Percentiles rank a stretch among this genome's conserved stretches.
Evolutionary conservation across 495 filamentous ascomycete genomes (phyloP).

Genomic region (Letharia columbiana): DNA sequence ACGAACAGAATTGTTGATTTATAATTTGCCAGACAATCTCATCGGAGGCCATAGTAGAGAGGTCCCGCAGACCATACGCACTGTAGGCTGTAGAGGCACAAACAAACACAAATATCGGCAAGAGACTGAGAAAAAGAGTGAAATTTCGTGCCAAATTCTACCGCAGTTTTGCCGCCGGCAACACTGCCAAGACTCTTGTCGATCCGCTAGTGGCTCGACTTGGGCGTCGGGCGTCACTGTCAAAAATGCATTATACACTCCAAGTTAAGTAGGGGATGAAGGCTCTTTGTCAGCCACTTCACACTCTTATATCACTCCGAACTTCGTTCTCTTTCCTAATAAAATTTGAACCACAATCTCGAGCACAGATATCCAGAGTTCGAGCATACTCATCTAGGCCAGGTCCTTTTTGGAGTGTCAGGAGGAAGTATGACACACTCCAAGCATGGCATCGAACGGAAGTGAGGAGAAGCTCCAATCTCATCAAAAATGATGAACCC

Average conservation of each 20-base stretch:
- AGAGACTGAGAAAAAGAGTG: too few relatives aligned
- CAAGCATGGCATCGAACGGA: not conserved
- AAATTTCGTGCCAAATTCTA: not conserved
- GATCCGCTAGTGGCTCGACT: not conserved
- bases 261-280: not conserved
- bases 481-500: slow-evolving; percentile 16
- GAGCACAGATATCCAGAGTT: not conserved
- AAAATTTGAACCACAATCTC: not conserved
- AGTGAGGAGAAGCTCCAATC: not conserved
- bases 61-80: too few relatives aligned
- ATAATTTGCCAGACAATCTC: slow-evolving; percentile 98
- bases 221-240: not conserved
- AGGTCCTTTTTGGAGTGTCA: not conserved
- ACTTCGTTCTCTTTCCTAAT: not conserved
- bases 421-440: not conserved
- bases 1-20: slow-evolving; percentile 91
- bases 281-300: not conserved
- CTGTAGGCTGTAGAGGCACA: not conserved
- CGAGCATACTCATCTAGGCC: not conserved
- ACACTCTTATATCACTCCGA: not conserved
- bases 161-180: not conserved
- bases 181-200: not conserved
- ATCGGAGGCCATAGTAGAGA: slow-evolving; percentile 62
- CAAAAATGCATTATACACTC: not conserved
- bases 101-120: too few relatives aligned